Percentiles rank a stretch among this genome's conserved stretches.
Conservation (phyloP, 2,329 filamentous ascomycete species). For the Ramularia collo-cygni region DNA sequence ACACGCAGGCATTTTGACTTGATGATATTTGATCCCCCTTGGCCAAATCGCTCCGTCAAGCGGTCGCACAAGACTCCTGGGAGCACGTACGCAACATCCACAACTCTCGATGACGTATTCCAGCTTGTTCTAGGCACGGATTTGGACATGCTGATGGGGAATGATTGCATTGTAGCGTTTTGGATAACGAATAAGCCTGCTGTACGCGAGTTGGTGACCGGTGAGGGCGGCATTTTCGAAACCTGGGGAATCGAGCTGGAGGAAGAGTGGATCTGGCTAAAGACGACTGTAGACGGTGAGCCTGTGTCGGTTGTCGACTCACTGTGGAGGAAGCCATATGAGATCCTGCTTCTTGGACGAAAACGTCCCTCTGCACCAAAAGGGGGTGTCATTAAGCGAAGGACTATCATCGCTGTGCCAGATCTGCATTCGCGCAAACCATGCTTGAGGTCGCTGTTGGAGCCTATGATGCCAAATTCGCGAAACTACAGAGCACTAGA, state of each 20-base stretch:
- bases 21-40: constrained; percentile 69
- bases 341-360: constrained; percentile 59
- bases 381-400: constrained; percentile 34
- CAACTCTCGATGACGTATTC: constrained; percentile 35
- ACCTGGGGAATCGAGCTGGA: constrained; percentile 59
- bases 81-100: constrained; percentile 36
- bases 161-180: constrained; percentile 56
- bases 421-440: constrained; percentile 76
- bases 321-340: constrained; percentile 68
- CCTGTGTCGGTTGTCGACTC: constrained; percentile 56
- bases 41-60: constrained; percentile 70
- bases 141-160: constrained; percentile 47
- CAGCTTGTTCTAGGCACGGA: constrained; percentile 37
- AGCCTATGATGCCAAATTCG: constrained; percentile 43
- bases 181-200: constrained; percentile 71
- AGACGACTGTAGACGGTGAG: constrained; percentile 59
- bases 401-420: constrained; percentile 62
- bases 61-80: constrained; percentile 44
- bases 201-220: constrained; percentile 49
- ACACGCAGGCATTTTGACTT: constrained; percentile 54
- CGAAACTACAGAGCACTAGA: constrained; percentile 56
- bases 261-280: constrained; percentile 74
- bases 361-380: constrained; percentile 6
- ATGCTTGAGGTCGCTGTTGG: constrained; percentile 57
- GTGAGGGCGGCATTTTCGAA: constrained; percentile 53